These are phyloP conservation scores for Xylaria grammica DNA, from an alignment of 495 filamentous ascomycete genomes.

Conservation along the genomic window DNA sequence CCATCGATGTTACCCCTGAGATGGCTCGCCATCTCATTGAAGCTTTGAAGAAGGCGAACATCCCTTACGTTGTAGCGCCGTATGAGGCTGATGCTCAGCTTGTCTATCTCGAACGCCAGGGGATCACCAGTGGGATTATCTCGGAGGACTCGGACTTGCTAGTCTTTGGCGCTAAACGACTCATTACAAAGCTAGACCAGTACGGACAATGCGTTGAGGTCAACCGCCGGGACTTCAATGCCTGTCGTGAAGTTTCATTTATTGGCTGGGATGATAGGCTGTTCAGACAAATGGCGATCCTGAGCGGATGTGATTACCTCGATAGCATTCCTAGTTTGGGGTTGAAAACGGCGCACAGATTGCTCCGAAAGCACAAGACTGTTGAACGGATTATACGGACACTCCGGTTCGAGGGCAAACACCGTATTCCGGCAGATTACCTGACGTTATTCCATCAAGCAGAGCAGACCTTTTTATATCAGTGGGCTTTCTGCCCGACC, in stretches of 20 bases:
- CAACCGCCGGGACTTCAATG: constrained; percentile 82
- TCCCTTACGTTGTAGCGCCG: constrained; percentile 92
- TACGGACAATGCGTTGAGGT: constrained; percentile 93
- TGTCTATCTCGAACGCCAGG: constrained; percentile 86
- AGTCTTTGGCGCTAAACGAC: constrained; percentile 88
- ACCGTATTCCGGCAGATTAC: constrained; percentile 78
- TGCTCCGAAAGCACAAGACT: constrained; percentile 86
- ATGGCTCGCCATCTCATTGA: constrained; percentile 95
- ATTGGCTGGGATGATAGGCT: constrained; percentile 90
- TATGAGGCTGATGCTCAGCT: constrained; percentile 98
- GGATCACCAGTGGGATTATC: constrained; percentile 82
- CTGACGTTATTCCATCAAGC: constrained; percentile 78
- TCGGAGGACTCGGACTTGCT: constrained; percentile 97
- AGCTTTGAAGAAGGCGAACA: constrained; percentile 76
- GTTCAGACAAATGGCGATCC: constrained; percentile 93
- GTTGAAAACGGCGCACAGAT: constrained; percentile 87
- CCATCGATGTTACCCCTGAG: constrained; percentile 92
- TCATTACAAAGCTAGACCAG: constrained; percentile 93
- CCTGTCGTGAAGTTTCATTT: constrained; percentile 84
- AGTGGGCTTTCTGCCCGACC: constrained; percentile 88
- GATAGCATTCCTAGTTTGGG: constrained; percentile 83
- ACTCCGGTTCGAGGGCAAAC: constrained; percentile 86
- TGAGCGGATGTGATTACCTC: constrained; percentile 98
- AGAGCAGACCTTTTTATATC: constrained; percentile 90
- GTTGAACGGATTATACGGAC: constrained; percentile 82